Evolutionary conservation across 306 rosid genomes (phyloP).

Genomic region (Cajanus cajan): DNA sequence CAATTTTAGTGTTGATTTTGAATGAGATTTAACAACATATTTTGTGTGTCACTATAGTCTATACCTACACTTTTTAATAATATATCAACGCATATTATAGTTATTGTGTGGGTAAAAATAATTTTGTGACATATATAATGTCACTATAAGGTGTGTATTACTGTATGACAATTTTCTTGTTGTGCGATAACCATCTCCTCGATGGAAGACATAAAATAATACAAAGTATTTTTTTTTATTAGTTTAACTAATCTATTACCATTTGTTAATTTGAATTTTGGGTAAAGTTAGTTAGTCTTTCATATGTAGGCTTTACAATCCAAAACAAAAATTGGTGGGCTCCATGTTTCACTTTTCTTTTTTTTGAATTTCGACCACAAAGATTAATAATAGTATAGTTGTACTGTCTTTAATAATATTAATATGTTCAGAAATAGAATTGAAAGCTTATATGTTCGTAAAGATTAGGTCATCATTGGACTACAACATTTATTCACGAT

Average conservation of each 20-base stretch:
- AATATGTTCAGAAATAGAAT: not conserved
- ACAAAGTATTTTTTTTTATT: not conserved
- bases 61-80: too few relatives aligned
- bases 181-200: too few relatives aligned
- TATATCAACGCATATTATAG: too few relatives aligned
- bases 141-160: too few relatives aligned
- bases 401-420: not conserved
- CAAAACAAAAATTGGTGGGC: not conserved
- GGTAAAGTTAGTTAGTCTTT: conserved; percentile 6
- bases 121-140: too few relatives aligned
- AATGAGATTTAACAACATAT: too few relatives aligned
- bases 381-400: not conserved
- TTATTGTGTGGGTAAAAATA: too few relatives aligned
- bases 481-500: not conserved
- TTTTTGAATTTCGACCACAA: not conserved
- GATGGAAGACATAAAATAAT: too few relatives aligned
- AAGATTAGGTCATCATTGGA: not conserved
- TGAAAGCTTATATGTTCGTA: not conserved
- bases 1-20: too few relatives aligned
- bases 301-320: not conserved
- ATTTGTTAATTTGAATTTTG: not conserved
- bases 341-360: not conserved
- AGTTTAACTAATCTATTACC: not conserved
- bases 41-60: too few relatives aligned
- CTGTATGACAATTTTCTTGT: too few relatives aligned